Percentiles rank a stretch among this genome's conserved stretches.
Conservation (phyloP, 2,329 filamentous ascomycete genomes). For the Paracoccidioides lutzii region DNA sequence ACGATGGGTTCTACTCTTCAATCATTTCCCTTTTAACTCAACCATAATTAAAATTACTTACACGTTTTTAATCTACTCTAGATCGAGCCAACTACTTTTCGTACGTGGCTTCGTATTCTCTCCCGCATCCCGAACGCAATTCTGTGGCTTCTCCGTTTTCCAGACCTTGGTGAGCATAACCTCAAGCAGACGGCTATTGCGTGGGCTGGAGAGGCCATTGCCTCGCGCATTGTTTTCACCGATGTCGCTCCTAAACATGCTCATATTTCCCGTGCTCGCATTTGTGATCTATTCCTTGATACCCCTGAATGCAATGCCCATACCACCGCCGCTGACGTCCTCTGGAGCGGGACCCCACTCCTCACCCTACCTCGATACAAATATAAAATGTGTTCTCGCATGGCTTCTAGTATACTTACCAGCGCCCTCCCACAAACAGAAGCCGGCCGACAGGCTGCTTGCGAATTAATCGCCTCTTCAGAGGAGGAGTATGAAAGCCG, state of each 20-base stretch:
- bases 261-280: conserved; percentile 80
- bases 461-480: conserved; percentile 61
- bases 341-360: conserved; percentile 92
- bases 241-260: conserved; percentile 91
- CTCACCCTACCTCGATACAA: conserved; percentile 81
- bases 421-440: conserved; percentile 66
- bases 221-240: conserved; percentile 79
- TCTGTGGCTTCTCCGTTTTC: conserved; percentile 93
- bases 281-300: conserved; percentile 91
- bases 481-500: conserved; percentile 77
- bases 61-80: conserved; percentile 26
- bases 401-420: conserved; percentile 87
- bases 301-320: conserved; percentile 98
- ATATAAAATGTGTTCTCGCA: conserved; percentile 98
- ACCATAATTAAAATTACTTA: not conserved
- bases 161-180: conserved; percentile 80
- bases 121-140: conserved; percentile 73
- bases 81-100: conserved; percentile 96
- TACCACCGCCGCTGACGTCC: conserved; percentile 87
- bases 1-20: not conserved
- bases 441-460: conserved; percentile 54
- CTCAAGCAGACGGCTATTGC: conserved; percentile 63
- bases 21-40: not conserved
- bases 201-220: conserved; percentile 79
- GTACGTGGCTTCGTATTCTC: conserved; percentile 87